Percentiles rank a stretch among this genome's conserved stretches.
Evolutionary conservation across 176 grass and related monocot genomes (phyloP).

Genomic region (Stipa capillata): DNA sequence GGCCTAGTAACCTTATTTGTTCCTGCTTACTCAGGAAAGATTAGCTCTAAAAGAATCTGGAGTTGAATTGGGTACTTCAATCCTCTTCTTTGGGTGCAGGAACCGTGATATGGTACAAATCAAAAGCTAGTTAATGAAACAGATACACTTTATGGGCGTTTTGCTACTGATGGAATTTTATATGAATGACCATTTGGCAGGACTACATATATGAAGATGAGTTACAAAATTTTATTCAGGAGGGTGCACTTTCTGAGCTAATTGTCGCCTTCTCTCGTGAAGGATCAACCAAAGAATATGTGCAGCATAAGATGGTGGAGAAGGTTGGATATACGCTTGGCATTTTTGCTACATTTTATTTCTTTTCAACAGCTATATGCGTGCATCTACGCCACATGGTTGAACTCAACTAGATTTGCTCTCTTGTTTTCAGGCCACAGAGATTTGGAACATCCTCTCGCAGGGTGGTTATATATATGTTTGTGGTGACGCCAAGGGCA

Average conservation of each 20-base stretch:
- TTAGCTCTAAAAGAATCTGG: constrained; percentile 70
- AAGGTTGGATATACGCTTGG: too few species aligned
- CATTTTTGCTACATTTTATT: background rate
- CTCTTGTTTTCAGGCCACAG: constrained; percentile 44
- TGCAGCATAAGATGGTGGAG: constrained; percentile 94
- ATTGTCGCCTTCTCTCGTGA: constrained; percentile 87
- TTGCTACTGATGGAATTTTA: background rate
- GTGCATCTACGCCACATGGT: background rate
- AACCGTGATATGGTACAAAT: constrained; percentile 76
- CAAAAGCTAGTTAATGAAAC: background rate
- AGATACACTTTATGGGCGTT: background rate
- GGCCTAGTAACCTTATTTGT: background rate
- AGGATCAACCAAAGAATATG: constrained; percentile 78
- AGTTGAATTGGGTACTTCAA: constrained; percentile 52
- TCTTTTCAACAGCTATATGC: background rate
- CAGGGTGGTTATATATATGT: constrained; percentile 85
- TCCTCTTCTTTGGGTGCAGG: constrained; percentile 94
- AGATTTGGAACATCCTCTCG: constrained; percentile 70
- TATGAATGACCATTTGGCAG: constrained; percentile 33
- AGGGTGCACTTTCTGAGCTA: constrained; percentile 62
- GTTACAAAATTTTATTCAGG: constrained; percentile 60
- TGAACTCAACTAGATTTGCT: background rate
- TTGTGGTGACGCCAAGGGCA: constrained; percentile 93
- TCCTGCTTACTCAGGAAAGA: constrained; percentile 61
- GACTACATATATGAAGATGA: constrained; percentile 97